phyloP scores from a whole-genome alignment of 805 yeast genomes.

The Wickerhamiella dianesei region DNA sequence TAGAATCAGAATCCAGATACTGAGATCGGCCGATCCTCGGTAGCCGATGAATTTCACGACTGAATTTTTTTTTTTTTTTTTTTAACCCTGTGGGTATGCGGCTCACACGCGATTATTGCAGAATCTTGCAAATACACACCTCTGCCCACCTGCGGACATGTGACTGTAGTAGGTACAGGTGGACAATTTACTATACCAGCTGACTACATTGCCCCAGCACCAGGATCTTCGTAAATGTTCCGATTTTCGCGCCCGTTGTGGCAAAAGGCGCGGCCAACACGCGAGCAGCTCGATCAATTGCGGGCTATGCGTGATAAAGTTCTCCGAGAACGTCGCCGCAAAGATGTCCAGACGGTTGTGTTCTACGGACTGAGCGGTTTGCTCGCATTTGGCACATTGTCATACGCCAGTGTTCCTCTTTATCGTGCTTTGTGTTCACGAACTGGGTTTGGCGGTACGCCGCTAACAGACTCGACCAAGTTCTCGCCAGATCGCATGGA shows the following conservation, averaged over 20 bases:
- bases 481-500: conserved; percentile 78
- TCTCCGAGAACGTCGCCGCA: conserved; percentile 6
- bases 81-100: too few species aligned
- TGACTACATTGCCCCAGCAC: too few species aligned
- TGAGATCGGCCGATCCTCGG: too few species aligned
- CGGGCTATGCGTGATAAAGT: conserved; percentile 8
- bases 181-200: too few species aligned
- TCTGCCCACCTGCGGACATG: too few species aligned
- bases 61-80: too few species aligned
- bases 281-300: conserved; percentile 10
- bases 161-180: too few species aligned
- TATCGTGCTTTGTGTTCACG: conserved; percentile 85
- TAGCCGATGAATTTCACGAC: too few species aligned
- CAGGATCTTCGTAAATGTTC: too few species aligned
- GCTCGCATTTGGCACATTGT: conserved; percentile 33
- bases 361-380: conserved; percentile 17
- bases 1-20: neutral
- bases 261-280: conserved; percentile 4
- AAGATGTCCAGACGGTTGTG: conserved; percentile 14
- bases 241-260: conserved; percentile 3
- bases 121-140: too few species aligned
- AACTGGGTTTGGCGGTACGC: conserved; percentile 94
- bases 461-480: conserved; percentile 67
- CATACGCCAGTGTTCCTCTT: conserved; percentile 85
- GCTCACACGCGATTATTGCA: too few species aligned